phyloP scores from a whole-genome alignment of 163 green algal species.

The Prototheca cutis region DNA sequence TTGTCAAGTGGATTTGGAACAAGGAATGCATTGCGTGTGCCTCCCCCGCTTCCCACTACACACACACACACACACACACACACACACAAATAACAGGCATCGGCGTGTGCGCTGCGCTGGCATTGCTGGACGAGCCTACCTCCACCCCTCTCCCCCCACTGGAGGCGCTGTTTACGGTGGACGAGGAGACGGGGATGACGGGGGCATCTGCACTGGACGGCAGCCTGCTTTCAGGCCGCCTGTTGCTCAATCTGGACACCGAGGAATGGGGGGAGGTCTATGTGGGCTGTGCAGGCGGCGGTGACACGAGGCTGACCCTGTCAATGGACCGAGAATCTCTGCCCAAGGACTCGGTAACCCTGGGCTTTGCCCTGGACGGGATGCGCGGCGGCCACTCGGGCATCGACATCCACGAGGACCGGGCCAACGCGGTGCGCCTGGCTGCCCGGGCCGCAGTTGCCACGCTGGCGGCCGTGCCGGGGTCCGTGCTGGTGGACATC shows the following conservation, averaged over 20 bases:
- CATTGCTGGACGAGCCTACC: conserved; percentile 41
- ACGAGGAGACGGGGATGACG: conserved; percentile 68
- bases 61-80: too few species aligned
- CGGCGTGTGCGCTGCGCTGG: conserved; percentile 51
- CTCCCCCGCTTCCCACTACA: too few species aligned
- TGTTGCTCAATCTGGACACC: conserved; percentile 70
- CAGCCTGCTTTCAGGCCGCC: conserved; percentile 33
- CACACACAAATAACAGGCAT: conserved; percentile 27
- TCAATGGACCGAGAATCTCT: conserved; percentile 11
- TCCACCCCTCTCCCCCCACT: conserved; percentile 52
- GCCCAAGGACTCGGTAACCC: neutral
- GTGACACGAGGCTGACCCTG: conserved; percentile 38
- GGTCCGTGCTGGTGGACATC: conserved; percentile 19
- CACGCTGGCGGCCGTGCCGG: conserved; percentile 2
- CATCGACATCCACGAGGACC: conserved; percentile 64
- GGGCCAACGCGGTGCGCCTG: conserved; percentile 58
- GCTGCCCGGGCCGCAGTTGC: conserved; percentile 18
- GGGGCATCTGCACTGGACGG: conserved; percentile 39
- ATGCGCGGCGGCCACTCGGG: conserved; percentile 54
- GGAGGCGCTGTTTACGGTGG: conserved; percentile 69
- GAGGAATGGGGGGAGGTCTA: conserved; percentile 71
- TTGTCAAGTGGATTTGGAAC: too few species aligned
- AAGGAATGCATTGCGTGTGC: too few species aligned
- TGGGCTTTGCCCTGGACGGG: conserved; percentile 34
- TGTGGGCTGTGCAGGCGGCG: conserved; percentile 62